A percentile compares a stretch with the other conserved stretches of the same genome.
These are phyloP conservation scores for Abrus precatorius DNA, from an alignment of 306 rosid species.

Conservation along the genomic window DNA sequence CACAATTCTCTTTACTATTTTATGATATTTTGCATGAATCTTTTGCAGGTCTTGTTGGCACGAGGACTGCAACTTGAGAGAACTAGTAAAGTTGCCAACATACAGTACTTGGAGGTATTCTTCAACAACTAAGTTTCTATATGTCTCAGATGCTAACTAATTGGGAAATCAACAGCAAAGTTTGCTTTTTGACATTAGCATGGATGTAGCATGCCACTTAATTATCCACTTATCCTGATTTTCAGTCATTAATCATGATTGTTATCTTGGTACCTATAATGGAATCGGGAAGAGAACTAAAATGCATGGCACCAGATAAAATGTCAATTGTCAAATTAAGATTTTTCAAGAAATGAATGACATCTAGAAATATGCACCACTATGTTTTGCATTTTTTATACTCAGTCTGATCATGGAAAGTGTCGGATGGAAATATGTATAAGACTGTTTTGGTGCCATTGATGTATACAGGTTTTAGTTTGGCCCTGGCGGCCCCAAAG, in stretches of 20 bases:
- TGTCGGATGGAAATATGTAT: background rate
- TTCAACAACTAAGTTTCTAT: background rate
- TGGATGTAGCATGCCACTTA: background rate
- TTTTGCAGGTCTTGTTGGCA: constrained; percentile 72
- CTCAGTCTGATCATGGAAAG: background rate
- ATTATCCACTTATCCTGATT: background rate
- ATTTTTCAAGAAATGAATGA: background rate
- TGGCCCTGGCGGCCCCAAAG: background rate
- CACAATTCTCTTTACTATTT: background rate
- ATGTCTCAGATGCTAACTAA: constrained; percentile 1
- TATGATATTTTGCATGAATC: constrained; percentile 4
- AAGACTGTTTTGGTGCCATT: too few relatives aligned
- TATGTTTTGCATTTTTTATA: background rate
- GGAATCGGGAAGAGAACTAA: constrained; percentile 17
- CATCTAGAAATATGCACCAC: constrained; percentile 5
- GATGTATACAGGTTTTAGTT: background rate
- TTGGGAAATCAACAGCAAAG: background rate
- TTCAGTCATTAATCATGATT: background rate
- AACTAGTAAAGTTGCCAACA: constrained; percentile 73
- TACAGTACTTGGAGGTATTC: constrained; percentile 69
- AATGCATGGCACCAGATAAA: background rate
- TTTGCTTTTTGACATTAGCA: constrained; percentile 25
- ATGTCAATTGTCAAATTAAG: background rate
- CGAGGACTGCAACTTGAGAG: constrained; percentile 91
- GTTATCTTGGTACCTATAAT: background rate